Base-by-base conservation (phyloP, 2,329 filamentous ascomycete species). In the Tolypocladium tundrense region DNA sequence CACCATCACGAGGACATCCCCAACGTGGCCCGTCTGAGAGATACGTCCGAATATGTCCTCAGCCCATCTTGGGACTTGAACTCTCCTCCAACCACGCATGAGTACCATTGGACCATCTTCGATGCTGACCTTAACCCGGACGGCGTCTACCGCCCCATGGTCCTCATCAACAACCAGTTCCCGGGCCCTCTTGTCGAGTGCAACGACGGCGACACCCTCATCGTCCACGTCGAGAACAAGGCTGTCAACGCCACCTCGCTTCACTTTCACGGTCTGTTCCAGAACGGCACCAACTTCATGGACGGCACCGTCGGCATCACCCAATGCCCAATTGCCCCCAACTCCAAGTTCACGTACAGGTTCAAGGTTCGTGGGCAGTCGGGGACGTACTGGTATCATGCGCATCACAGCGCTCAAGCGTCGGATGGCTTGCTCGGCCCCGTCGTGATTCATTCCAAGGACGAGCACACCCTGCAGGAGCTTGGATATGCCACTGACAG, bases 191-290 rank as follows among this genome's bases (percentile, higher is more conserved):
- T 88, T 51, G 82, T 94, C 52, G 83, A 89, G 62, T 83, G 85
- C 61, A 90, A 88, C 62, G 84, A 88, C 62, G 88, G 87, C 24
- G 90, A 94, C 64, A 83, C 80, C 1, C 70, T 94, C 10, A 70
- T 90, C 4, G 82, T 91, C 50, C 83, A 88, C 39, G 77, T 91
- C 55, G 74, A 83, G 63, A 93, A 93, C 64, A 77, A 80, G 27
- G 82, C 88, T 0, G 74, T 76, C 14, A 88, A 91, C 62, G 81
- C 79, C 14, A 87, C 86, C 10, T 82, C 79, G 42, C 76, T 92
- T 6, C 89, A 93, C 67, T 92, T 88, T 69, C 89, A 93, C 63
- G 89, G 89, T 19, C 78, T 93, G 61, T 90, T 84, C 66, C 88
- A 91, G 67, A 89, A 89, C 63, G 87, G 87, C 13, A 88, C 87